These are phyloP conservation scores for Aspergillus pseudoviridinutans DNA, from an alignment of 2,329 filamentous ascomycete genomes.

Conservation along the genomic window DNA sequence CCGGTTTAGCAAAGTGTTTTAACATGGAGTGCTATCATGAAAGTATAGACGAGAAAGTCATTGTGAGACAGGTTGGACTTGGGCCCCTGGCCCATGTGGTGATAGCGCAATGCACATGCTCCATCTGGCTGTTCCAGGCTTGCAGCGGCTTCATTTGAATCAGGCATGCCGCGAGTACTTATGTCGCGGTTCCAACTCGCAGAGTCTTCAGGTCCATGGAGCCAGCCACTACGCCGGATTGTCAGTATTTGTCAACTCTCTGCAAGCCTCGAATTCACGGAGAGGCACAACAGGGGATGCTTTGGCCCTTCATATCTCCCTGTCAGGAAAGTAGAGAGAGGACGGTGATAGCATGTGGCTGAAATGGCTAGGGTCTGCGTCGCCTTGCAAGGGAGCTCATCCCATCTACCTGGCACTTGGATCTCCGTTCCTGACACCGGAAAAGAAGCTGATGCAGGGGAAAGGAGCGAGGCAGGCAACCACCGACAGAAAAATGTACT, in stretches of 20 bases:
- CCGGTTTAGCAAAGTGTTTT: too few species aligned
- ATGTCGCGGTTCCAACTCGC: too few species aligned
- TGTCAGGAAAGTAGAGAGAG: not conserved
- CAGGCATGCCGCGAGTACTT: not conserved
- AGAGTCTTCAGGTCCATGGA: not conserved
- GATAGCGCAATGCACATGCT: not conserved
- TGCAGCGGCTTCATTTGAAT: not conserved
- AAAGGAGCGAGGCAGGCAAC: not conserved
- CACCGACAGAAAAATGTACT: not conserved
- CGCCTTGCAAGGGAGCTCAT: constrained; percentile 8
- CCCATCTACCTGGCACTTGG: constrained; percentile 16
- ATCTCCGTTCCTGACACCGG: constrained; percentile 2
- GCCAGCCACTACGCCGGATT: not conserved
- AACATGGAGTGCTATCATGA: too few species aligned
- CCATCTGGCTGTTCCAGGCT: not conserved
- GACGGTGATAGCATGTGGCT: not conserved
- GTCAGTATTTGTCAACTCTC: not conserved
- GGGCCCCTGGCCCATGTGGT: not conserved
- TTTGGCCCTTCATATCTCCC: not conserved
- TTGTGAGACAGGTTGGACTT: not conserved
- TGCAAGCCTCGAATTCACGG: not conserved
- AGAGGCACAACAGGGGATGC: not conserved
- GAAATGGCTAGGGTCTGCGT: not conserved
- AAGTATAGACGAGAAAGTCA: not conserved
- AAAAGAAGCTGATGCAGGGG: not conserved